phyloP scores from a whole-genome alignment of 306 rosid genomes.

The Vigna mungo region DNA sequence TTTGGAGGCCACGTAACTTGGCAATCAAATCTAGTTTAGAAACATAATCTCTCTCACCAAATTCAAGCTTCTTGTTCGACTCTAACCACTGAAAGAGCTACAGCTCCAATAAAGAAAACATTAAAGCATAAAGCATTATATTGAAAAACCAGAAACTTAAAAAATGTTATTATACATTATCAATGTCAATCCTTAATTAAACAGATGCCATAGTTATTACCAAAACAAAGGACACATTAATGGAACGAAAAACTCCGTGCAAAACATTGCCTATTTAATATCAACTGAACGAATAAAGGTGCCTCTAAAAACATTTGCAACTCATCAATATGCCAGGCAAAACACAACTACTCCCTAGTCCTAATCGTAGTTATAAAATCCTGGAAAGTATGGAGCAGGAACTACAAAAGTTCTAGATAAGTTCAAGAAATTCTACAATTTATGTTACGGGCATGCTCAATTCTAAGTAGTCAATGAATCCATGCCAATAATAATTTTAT shows the following conservation, averaged over 20 bases:
- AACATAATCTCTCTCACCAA: slow-evolving; percentile 67
- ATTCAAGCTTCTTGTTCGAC: slow-evolving; percentile 61
- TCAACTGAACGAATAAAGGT: not conserved
- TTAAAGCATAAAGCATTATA: not conserved
- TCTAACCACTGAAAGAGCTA: slow-evolving; percentile 90
- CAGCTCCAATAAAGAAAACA: slow-evolving; percentile 40
- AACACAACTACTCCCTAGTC: not conserved
- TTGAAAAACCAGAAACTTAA: slow-evolving; percentile 33
- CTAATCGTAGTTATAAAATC: not conserved
- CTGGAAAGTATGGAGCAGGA: not conserved
- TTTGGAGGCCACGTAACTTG: slow-evolving; percentile 64
- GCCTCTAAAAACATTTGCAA: not conserved
- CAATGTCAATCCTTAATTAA: not conserved
- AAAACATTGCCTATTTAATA: not conserved
- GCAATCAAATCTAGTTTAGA: slow-evolving; percentile 80
- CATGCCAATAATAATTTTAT: not conserved
- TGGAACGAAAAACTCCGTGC: slow-evolving; percentile 1
- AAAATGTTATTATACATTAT: slow-evolving; percentile 15
- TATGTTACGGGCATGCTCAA: not conserved
- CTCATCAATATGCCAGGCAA: not conserved
- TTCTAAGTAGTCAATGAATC: not conserved
- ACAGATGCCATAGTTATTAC: slow-evolving; percentile 2
- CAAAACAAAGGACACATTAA: not conserved
- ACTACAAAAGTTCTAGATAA: not conserved
- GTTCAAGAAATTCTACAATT: not conserved